These are phyloP conservation scores for Acidomyces sp. DNA, from an alignment of 495 filamentous ascomycete species.

Conservation along the genomic window DNA sequence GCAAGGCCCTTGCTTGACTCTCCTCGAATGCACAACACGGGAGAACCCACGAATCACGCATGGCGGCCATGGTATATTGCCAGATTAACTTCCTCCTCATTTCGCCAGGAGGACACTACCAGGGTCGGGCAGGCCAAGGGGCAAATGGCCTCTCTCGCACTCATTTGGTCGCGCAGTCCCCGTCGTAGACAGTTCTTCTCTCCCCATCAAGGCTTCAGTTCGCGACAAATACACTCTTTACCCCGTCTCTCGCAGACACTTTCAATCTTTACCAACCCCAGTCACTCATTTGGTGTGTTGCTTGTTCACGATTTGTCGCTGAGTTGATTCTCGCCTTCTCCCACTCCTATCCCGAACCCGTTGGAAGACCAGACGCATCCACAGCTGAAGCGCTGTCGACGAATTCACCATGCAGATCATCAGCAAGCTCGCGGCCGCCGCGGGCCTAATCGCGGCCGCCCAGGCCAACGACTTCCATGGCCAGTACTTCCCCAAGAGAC, in stretches of 20 bases:
- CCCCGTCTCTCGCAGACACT: constrained; percentile 9
- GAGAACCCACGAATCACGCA: too few species aligned
- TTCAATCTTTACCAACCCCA: constrained; percentile 8
- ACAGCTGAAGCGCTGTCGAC: neutral
- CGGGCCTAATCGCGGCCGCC: constrained; percentile 8
- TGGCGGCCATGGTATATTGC: too few species aligned
- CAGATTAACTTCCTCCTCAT: too few species aligned
- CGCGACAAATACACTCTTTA: constrained; percentile 7
- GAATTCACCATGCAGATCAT: constrained; percentile 12
- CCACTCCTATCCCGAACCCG: neutral
- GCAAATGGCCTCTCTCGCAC: too few species aligned
- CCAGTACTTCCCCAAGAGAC: neutral
- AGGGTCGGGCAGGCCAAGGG: too few species aligned
- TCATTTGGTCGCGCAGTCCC: neutral
- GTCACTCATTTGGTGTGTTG: constrained; percentile 10
- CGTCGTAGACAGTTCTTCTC: neutral
- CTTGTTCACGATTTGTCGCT: neutral
- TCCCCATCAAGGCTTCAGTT: constrained; percentile 1
- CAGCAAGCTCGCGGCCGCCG: constrained; percentile 15
- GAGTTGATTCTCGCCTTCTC: constrained; percentile 7
- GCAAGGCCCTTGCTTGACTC: too few species aligned
- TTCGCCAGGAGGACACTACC: too few species aligned
- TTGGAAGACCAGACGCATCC: neutral
- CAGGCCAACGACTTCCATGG: constrained; percentile 1
- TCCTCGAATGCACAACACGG: too few species aligned